These are phyloP conservation scores for Nannochloropsis gaditana DNA, from an alignment of 108 stramenopile genomes.

Conservation along the genomic window DNA sequence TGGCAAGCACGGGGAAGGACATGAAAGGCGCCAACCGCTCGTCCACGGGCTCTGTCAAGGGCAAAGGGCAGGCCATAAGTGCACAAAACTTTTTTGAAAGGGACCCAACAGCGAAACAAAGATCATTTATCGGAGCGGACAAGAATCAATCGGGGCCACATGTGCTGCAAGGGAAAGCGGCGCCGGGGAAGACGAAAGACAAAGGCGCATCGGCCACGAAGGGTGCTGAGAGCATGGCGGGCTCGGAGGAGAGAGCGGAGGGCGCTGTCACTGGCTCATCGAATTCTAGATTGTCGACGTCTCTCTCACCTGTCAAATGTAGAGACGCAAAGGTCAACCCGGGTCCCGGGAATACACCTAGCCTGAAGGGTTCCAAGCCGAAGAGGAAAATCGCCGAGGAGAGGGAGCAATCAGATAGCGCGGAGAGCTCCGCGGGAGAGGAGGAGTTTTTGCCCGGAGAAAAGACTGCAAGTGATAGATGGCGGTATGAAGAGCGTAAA, in stretches of 20 bases:
- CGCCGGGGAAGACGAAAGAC: neutral
- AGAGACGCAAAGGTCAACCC: too few relatives aligned
- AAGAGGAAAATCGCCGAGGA: neutral
- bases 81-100: neutral
- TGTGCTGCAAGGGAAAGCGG: neutral
- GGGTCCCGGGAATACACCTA: too few relatives aligned
- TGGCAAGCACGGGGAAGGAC: too few relatives aligned
- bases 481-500: neutral
- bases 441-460: neutral
- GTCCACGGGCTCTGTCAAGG: neutral
- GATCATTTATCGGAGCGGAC: neutral
- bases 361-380: too few relatives aligned
- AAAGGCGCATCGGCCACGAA: neutral
- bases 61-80: constrained; percentile 6
- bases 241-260: neutral
- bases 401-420: neutral
- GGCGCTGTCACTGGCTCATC: neutral
- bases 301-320: too few relatives aligned
- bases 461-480: neutral
- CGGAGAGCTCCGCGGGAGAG: neutral
- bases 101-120: neutral
- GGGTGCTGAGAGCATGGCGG: neutral
- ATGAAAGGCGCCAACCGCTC: neutral
- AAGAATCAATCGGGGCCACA: neutral
- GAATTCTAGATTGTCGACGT: too few relatives aligned